phyloP scores from a whole-genome alignment of 106 monocot genomes.

The Hemerocallis citrina region DNA sequence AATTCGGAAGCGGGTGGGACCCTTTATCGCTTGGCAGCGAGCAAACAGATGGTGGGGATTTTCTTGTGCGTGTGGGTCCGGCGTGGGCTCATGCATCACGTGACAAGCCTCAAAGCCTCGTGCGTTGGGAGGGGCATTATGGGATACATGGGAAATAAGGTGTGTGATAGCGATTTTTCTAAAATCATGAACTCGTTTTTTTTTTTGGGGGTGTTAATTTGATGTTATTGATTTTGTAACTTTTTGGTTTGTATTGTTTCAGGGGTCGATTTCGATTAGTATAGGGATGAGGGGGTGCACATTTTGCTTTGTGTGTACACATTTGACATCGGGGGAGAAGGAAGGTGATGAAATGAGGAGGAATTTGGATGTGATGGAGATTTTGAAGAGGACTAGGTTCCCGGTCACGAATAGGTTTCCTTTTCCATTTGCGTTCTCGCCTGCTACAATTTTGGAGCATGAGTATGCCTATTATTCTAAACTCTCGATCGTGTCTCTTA shows the following conservation, averaged over 20 bases:
- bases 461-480: too few species aligned
- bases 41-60: constrained; percentile 94
- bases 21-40: constrained; percentile 47
- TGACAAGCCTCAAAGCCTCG: constrained; percentile 49
- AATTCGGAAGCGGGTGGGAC: not conserved
- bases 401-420: constrained; percentile 4
- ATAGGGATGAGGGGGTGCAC: constrained; percentile 42
- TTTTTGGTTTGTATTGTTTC: not conserved
- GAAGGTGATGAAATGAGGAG: constrained; percentile 73
- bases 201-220: too few species aligned
- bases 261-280: constrained; percentile 90
- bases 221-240: not conserved
- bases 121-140: constrained; percentile 81
- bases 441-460: constrained; percentile 62
- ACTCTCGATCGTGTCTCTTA: too few species aligned
- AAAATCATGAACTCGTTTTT: not conserved
- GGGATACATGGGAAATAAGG: constrained; percentile 98
- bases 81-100: constrained; percentile 30
- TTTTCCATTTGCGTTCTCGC: constrained; percentile 12
- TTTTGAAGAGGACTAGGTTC: constrained; percentile 66
- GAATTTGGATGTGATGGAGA: constrained; percentile 66
- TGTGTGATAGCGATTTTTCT: not conserved
- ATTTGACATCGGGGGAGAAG: constrained; percentile 84
- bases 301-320: constrained; percentile 87
- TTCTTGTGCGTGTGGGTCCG: constrained; percentile 85